Conservation (phyloP, 129 eudicot genomes). For the Tagetes erecta region DNA sequence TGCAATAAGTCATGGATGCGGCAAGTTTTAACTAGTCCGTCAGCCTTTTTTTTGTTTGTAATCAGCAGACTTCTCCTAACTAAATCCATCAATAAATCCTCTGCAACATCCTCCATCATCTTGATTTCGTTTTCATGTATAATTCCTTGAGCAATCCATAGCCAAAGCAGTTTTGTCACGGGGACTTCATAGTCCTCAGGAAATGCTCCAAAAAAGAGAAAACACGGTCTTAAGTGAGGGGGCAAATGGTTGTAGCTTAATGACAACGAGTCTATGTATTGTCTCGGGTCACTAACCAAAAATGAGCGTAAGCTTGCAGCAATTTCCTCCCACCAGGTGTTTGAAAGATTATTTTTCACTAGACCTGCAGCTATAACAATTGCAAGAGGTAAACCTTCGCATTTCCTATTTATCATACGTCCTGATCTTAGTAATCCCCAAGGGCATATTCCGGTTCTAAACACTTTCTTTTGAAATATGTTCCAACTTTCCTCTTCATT, state of each 20-base stretch:
- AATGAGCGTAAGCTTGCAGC: conserved; percentile 15
- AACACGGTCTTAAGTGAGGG: conserved; percentile 17
- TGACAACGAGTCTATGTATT: conserved; percentile 28
- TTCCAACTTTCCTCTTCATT: conserved; percentile 21
- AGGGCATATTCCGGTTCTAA: conserved; percentile 25
- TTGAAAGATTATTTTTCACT: background rate
- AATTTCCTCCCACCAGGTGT: conserved; percentile 25
- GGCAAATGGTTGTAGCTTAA: conserved; percentile 39
- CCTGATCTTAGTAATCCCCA: background rate
- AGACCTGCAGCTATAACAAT: conserved; percentile 35
- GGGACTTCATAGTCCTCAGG: conserved; percentile 28
- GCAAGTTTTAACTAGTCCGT: conserved; percentile 34
- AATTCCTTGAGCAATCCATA: conserved; percentile 43
- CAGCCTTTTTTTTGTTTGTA: conserved; percentile 7
- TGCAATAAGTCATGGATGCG: conserved; percentile 40
- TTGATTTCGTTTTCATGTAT: background rate
- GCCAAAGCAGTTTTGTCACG: conserved; percentile 22
- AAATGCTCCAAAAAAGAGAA: conserved; percentile 30
- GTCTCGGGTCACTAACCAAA: conserved; percentile 23
- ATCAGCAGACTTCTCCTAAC: conserved; percentile 31
- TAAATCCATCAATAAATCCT: conserved; percentile 27
- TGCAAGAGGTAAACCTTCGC: conserved; percentile 36
- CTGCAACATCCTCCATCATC: conserved; percentile 33
- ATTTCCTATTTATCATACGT: conserved; percentile 21
- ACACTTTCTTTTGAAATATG: conserved; percentile 16